Base-by-base conservation (phyloP, 2,329 filamentous ascomycete genomes). In the Coniochaeta hoffmannii region DNA sequence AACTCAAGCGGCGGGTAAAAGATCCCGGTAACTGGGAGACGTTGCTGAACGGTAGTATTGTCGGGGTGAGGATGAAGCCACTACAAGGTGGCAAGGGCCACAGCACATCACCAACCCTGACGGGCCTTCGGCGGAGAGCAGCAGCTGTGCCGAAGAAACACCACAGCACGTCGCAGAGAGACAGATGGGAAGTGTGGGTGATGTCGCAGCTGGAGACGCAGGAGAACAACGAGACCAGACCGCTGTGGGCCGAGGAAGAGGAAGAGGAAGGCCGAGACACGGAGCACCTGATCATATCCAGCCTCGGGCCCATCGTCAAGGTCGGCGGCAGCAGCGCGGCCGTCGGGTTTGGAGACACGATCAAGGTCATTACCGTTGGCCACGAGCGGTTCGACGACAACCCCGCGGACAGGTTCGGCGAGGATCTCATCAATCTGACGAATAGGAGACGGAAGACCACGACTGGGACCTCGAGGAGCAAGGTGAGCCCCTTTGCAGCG, bases 361-460 rank as follows among this genome's bases (percentile, higher is more conserved):
- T 91, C 63, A 91, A 90, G 69, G 72, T 91, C 53, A 78, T 91
- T 55, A 82, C 81, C 1, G 73, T 87, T 6, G 87, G 86, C 6
- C 78, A 82, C 59, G 86, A 88, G 64, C 74, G 80, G 31, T 88
- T 87, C 62, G 82, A n/a, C n/a, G n/a, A 85, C 44, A 71, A 64
- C 15, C 67, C 68, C 26, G 63, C 63, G 22, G 70, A 64, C 50
- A 60, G 64, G 34, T 61, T 71, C 36, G 60, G 64, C 11, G 62
- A 63, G 15, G 57, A 55, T 14, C 60, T 62, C 64, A 65, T 67
- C 57, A 73, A 68, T 22, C 61, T 74, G 22, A 65, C 68, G 2
- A 71, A 66, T 55, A 69, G 77, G 60, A 71, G 76, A 51, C 60
- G 61, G 17, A 64, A 60, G 54, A 22, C 32, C 15, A 58, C 56